Evolutionary conservation across 2,329 filamentous ascomycete genomes (phyloP), one percentile per base, ranked within the genome.

Genomic region (Hymenoscyphus fructigenus): DNA sequence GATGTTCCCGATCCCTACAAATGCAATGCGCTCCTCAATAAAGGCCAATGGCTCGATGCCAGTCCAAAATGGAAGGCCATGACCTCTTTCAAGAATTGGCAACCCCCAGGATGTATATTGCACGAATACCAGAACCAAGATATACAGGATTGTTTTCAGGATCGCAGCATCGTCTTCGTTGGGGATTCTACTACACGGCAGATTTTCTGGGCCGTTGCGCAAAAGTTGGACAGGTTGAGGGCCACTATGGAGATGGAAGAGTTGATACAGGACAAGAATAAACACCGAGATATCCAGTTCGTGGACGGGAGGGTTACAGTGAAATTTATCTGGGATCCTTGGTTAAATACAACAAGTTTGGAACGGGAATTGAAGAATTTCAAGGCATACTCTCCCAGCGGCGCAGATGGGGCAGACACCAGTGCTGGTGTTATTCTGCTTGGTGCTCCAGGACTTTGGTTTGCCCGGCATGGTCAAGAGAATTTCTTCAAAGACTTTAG

Each of bases 261-360:
- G 23, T 75, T 78, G 17, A 69, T 78, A n/a, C 72, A 74, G 17
- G 64, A 68, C 3, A 70, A 73, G 32, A 71, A 81, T 66, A 71
- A 73, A 15, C 82, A 84, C 67, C 70, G 73, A 17, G 78, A 85
- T 72, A 72, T 83, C 6, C 74, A 77, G 3, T 80, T 83, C 63
- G 74, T 76, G 5, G 78, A 78, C 1, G 77, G 77, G 15, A 79
- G 78, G n/a, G 78, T 85, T 2, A 78, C 73, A 32, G 69, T 88
- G 29, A 77, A 84, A 57, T 88, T 87, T 67, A 74, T 87, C 12
- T 89, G 85, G 85, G 86, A 90, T 73, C 87, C 87, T 0, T 88
- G 79, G 76, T 77, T 89, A 28, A 85, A 89, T 72, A 79, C 81
- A 32, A 80, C 81, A 0, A 70, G 70, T 9, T 70, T 84, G 32